Evolutionary conservation across 2,329 filamentous ascomycete genomes (phyloP).

Genomic region (Domatiomyces catenatus): DNA sequence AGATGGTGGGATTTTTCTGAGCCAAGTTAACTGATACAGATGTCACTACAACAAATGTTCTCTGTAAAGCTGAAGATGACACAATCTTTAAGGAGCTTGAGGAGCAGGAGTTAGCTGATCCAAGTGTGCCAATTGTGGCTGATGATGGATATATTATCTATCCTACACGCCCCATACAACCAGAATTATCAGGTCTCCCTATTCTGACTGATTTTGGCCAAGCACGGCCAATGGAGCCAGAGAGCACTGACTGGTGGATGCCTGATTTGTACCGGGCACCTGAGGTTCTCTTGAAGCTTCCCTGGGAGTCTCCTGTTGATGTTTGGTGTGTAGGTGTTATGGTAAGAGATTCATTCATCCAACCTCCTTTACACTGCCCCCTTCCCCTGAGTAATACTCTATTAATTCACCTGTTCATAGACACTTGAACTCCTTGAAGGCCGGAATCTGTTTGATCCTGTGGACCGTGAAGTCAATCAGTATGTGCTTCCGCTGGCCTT

Average conservation of each 20-base stretch:
- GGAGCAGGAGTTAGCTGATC: background rate
- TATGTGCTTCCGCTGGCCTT: conserved; percentile 12
- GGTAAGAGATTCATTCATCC: conserved; percentile 8
- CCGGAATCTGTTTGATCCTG: no score
- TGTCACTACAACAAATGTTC: background rate
- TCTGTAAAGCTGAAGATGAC: background rate
- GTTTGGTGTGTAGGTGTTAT: conserved; percentile 19
- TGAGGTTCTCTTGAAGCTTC: conserved; percentile 16
- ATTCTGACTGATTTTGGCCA: conserved; percentile 16
- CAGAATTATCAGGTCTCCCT: background rate
- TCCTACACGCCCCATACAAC: background rate
- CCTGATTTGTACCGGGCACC: conserved; percentile 18
- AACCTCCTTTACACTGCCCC: no score
- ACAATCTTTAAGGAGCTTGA: background rate
- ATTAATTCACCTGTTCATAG: no score
- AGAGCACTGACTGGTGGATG: conserved; percentile 16
- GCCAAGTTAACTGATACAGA: background rate
- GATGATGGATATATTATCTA: background rate
- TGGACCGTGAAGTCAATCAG: no score
- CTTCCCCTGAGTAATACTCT: no score
- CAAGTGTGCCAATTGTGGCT: background rate
- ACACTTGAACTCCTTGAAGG: no score
- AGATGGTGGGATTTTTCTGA: background rate
- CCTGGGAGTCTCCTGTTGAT: conserved; percentile 16
- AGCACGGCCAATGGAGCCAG: conserved; percentile 3